phyloP scores from a whole-genome alignment of 352 stramenopile species.

The Phytophthora ohioensis region DNA sequence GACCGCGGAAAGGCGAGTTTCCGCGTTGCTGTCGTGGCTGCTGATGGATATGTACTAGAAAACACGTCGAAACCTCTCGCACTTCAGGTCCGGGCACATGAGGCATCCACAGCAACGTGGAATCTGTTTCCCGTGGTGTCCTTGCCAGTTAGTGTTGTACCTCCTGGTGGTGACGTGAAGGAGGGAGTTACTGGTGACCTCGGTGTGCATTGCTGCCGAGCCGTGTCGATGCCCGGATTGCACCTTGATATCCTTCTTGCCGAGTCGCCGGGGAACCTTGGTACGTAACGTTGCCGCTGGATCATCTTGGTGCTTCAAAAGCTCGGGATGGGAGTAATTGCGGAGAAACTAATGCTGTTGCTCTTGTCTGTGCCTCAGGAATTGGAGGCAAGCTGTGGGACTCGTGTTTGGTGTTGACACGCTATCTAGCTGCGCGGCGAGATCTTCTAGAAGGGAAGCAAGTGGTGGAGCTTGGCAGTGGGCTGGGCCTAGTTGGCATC shows the following conservation, averaged over 20 bases:
- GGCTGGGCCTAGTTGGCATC: conserved; percentile 79
- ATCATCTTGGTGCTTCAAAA: background rate
- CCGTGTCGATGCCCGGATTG: conserved; percentile 59
- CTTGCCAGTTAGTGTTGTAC: conserved; percentile 53
- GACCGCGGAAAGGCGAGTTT: conserved; percentile 71
- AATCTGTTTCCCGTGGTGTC: conserved; percentile 76
- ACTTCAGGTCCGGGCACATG: conserved; percentile 53
- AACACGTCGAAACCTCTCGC: conserved; percentile 30
- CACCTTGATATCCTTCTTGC: conserved; percentile 70
- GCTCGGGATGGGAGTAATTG: conserved; percentile 1
- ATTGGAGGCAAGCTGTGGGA: conserved; percentile 90
- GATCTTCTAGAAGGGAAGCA: conserved; percentile 51
- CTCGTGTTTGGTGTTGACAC: conserved; percentile 78
- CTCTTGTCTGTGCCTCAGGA: conserved; percentile 35
- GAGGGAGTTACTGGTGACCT: conserved; percentile 42
- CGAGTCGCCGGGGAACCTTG: conserved; percentile 77
- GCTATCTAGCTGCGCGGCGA: conserved; percentile 56
- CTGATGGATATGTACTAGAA: conserved; percentile 2
- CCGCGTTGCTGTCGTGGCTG: conserved; percentile 44
- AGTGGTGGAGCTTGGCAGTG: conserved; percentile 80
- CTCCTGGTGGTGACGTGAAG: conserved; percentile 19
- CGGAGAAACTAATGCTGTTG: conserved; percentile 16
- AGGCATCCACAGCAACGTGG: conserved; percentile 45
- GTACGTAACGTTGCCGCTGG: conserved; percentile 35
- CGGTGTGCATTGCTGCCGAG: conserved; percentile 78